phyloP scores from a whole-genome alignment of 2,329 filamentous ascomycete genomes.

The Uncinocarpus reesii region DNA sequence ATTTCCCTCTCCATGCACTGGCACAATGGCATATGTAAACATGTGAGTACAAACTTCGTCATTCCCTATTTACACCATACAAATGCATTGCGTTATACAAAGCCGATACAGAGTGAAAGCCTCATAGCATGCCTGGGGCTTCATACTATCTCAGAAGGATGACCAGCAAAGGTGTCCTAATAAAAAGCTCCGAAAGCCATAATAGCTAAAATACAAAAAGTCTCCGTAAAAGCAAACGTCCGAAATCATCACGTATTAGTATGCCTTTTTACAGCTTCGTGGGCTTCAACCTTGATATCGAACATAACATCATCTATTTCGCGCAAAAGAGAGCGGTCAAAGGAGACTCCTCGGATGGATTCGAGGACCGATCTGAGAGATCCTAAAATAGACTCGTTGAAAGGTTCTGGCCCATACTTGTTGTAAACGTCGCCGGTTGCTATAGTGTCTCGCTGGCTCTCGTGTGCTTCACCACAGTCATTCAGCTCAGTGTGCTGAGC shows the following conservation, averaged over 20 bases:
- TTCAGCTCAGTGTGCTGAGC: background rate
- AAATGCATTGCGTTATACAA: no score
- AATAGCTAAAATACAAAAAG: background rate
- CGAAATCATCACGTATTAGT: background rate
- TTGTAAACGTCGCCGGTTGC: background rate
- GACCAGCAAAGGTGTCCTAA: background rate
- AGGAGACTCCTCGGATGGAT: slow-evolving; percentile 48
- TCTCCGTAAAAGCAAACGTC: no score
- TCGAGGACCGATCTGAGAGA: slow-evolving; percentile 48
- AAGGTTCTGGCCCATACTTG: background rate
- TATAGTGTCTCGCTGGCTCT: background rate
- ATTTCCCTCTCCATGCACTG: no score
- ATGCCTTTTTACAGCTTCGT: slow-evolving; percentile 54
- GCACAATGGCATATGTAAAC: no score
- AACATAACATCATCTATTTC: slow-evolving; percentile 69
- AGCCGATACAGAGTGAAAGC: no score
- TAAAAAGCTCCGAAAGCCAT: background rate
- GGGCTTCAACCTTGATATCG: slow-evolving; percentile 64
- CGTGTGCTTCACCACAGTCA: background rate
- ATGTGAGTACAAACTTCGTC: no score
- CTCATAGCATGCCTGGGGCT: no score
- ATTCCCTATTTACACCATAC: no score
- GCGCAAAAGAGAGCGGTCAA: slow-evolving; percentile 57
- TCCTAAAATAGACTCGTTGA: slow-evolving; percentile 37
- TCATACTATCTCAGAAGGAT: no score